Base-by-base conservation (phyloP, 2,329 filamentous ascomycete genomes). In the Xylariaceae sp. region DNA sequence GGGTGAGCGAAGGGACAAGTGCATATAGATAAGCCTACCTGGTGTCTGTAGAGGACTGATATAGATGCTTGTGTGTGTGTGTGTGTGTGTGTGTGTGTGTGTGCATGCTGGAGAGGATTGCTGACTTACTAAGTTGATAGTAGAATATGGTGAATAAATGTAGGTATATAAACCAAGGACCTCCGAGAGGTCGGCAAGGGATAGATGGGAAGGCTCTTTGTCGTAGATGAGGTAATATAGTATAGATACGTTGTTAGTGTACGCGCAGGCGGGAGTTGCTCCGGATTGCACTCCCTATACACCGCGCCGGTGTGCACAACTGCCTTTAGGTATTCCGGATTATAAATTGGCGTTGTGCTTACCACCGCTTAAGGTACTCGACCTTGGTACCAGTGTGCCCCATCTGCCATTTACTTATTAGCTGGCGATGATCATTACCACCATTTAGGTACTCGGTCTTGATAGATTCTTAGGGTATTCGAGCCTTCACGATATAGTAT, bases 391-490 rank as follows among this genome's bases (percentile, higher is more conserved):
- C 12, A 14, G 32, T 37, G 32, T 37, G 32, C 32, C n/a, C 14
- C 32, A 37, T 37, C 32, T 37, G 32, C 32, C 32, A 16, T 37
- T 37, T 7, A 3, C 6, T 4, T 3, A 16, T 37, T 16, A 37
- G 7, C 3, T 12, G 32, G 32, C 32, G 14, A 37, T 14, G 32
- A 14, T 37, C 5, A 4, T 37, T 37, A 37, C 32, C 32, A 37
- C 32, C 32, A 3, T 12, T 37, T 16, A 37, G 3, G 14, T 37
- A 37, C 32, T 37, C 32, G 12, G 32, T 10, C 32, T 37, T 7
- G 14, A 37, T 50, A n/a, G n/a, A 43, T 43, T 43, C 45, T n/a
- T 23, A 49, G 40, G 19, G 40, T 54, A 41, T 46, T 56, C 44
- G 19, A 37, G 32, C 19, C 32, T 50, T 43, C 21, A n/a, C 45